Conservation (phyloP, 148 eudicot genomes). For the Silene conica region DNA sequence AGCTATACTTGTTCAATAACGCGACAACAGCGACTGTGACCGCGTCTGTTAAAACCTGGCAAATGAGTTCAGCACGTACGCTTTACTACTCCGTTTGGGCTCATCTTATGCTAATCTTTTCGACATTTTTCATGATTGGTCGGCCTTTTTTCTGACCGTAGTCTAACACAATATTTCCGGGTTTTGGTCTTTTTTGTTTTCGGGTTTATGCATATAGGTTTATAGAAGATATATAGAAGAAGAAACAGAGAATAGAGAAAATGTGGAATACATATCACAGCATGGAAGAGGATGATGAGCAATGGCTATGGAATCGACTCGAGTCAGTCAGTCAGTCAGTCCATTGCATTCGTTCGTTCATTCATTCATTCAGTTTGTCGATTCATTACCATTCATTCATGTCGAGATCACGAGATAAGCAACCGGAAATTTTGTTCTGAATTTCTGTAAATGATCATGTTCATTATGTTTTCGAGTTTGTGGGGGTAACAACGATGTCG, state of each 20-base stretch:
- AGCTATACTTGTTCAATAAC: slow-evolving; percentile 54
- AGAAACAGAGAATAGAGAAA: slow-evolving; percentile 7
- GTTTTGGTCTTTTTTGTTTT: background rate
- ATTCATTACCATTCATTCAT: slow-evolving; percentile 15
- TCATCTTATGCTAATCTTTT: slow-evolving; percentile 19
- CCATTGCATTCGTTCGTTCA: background rate
- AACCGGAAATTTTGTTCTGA: background rate
- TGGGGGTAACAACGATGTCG: background rate
- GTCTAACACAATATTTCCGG: background rate
- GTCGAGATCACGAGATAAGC: background rate
- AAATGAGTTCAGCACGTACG: slow-evolving; percentile 47
- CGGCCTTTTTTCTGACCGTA: slow-evolving; percentile 11
- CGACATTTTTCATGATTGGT: slow-evolving; percentile 13
- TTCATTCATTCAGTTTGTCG: slow-evolving; percentile 13
- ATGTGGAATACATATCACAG: slow-evolving; percentile 7
- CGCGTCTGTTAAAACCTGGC: slow-evolving; percentile 56
- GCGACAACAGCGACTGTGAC: slow-evolving; percentile 46
- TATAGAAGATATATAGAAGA: slow-evolving; percentile 25
- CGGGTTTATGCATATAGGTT: background rate
- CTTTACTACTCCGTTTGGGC: slow-evolving; percentile 20
- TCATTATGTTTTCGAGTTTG: background rate
- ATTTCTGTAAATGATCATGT: background rate
- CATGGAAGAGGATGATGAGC: slow-evolving; percentile 22
- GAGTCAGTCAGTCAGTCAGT: slow-evolving; percentile 7
- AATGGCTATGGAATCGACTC: slow-evolving; percentile 22